Conservation (phyloP, 495 filamentous ascomycete genomes). For the Staphylotrichum longicolle region DNA sequence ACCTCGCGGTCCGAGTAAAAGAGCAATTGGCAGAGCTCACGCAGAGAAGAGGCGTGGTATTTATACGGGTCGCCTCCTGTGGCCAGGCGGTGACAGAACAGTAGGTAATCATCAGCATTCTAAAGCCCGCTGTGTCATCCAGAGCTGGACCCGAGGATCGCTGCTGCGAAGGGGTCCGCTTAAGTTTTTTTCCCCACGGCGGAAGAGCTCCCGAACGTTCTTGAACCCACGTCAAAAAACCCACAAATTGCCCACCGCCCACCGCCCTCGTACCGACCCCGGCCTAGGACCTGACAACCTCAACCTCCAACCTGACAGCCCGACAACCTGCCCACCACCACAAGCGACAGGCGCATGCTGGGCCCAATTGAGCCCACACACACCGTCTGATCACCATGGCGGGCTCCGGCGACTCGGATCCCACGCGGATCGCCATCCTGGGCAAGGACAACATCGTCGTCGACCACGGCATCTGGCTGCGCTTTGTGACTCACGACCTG, state of each 20-base stretch:
- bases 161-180: conserved; percentile 13
- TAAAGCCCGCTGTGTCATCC: conserved; percentile 3
- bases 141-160: not conserved
- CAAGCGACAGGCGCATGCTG: conserved; percentile 23
- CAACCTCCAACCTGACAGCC: not conserved
- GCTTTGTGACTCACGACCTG: conserved; percentile 78
- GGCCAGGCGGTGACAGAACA: not conserved
- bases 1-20: too few species aligned
- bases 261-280: too few species aligned
- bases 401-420: conserved; percentile 33
- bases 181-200: conserved; percentile 22
- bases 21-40: too few species aligned
- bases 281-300: not conserved
- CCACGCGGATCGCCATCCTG: conserved; percentile 53
- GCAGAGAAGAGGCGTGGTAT: too few species aligned
- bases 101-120: not conserved
- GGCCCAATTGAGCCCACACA: conserved; percentile 27
- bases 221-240: not conserved
- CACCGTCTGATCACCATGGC: conserved; percentile 27
- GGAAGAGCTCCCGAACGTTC: not conserved
- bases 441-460: conserved; percentile 78
- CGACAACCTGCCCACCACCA: conserved; percentile 5
- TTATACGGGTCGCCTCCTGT: not conserved
- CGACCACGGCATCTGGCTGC: conserved; percentile 86
- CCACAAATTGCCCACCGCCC: conserved; percentile 6